Base-by-base conservation (phyloP, 176 grass and related monocot species). In the Canna indica region DNA sequence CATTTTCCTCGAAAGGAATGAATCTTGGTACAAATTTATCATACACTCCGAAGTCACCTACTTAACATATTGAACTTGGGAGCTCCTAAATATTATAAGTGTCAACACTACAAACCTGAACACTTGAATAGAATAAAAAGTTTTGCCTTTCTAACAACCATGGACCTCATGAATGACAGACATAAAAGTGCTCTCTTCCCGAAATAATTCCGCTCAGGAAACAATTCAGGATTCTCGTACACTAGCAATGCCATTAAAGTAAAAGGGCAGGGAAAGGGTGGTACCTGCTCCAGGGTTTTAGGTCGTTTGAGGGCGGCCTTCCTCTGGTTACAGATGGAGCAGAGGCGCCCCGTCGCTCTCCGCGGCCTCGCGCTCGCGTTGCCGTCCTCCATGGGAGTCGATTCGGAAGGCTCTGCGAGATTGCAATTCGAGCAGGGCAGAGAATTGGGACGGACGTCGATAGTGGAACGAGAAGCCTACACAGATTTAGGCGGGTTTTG, bases 261-360 rank as follows among this genome's bases (percentile, higher is more conserved):
- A 27, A 48, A 56, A 47, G 6, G 3, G 53, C 34, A 53, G 1
- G 2, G 7, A 26, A 41, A 74, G 36, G 30, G 5, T 8, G 31
- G 29, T 41, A 88, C 85, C 82, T 91, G 79, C 73, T 96, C 85
- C 81, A 91, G 71, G 72, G 94, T 93, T 90, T 99, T 99, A 59
- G 89, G 89, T 18, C 84, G 82, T 76, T 87, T 97, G 62, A 97
- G 64, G 38, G 80, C 84, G 11, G 94, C 83, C 82, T 85, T 90
- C 65, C 70, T 74, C 82, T 99, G 77, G 69, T 80, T 78, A 65
- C 86, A 99, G 63, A 82, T 60, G 22, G 68, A 76, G 74, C 86
- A 97, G 36, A 85, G 80, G 62, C 68, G 88, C 56, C 56, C 83
- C 64, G 47, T 58, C 3, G 81, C 47, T 50, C 67, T 69, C 77